Base-by-base conservation (phyloP, 352 stramenopile genomes). In the Pythium sp. region DNA sequence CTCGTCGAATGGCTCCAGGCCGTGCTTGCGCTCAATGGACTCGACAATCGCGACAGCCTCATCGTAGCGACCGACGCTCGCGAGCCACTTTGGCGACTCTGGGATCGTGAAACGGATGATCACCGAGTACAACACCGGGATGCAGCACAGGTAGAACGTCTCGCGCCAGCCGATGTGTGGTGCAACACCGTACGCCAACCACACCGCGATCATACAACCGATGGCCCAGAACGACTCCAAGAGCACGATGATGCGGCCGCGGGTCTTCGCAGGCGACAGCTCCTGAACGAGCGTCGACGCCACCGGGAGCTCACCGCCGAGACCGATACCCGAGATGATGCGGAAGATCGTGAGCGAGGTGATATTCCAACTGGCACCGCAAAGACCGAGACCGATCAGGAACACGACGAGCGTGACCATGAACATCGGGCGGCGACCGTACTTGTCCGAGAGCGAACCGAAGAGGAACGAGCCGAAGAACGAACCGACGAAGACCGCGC, bases 41-140 rank as follows among this genome's bases (percentile, higher is more conserved):
- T 86, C 73, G 9, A 90, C 81, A n/a, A 92, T 81, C 9, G 69
- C 70, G 7, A 88, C 58, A 11, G 84, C 84, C 62, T 90, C 81
- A 4, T 88, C 73, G 36, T 84, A 84, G 22, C 84, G 80, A 8
- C 81, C 81, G 22, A 92, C 81, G 34, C 77, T 87, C 28, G 84
- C 84, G 11, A 90, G 72, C 84, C 84, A 92, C 69, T 89, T 88
- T 53, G 84, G 81, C n/a, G 81, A 90, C 70, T 92, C 84, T 0
- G 80, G 84, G 51, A 90, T 77, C 28, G 58, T 75, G 34, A 86
- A 76, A 22, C 78, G 77, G 38, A 92, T 80, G 9, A 83, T 73
- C 41, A 71, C 71, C 9, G 78, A 74, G 59, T 85, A 92, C 2
- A 92, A 6, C 18, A 86, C 80, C 4, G 74, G 73, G 49, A 81